Conservation (phyloP, 2,329 filamentous ascomycete species). For the Fusarium mundagurra region DNA sequence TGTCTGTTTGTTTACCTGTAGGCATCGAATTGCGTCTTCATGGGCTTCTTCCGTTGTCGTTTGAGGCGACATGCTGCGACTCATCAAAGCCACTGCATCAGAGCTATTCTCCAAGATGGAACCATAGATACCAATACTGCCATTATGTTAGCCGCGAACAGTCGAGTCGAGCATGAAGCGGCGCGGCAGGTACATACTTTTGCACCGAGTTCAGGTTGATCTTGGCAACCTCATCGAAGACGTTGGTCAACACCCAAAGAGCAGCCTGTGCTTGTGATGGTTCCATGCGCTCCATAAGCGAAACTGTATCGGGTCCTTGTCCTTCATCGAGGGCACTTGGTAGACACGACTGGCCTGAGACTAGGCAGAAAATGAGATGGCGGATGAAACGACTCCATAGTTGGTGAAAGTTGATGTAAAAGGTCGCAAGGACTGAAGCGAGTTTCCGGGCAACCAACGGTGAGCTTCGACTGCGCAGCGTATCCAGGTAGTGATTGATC, state of each 20-base stretch:
- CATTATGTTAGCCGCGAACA: slow-evolving; percentile 15
- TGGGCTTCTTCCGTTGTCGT: slow-evolving; percentile 50
- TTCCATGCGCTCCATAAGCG: slow-evolving; percentile 60
- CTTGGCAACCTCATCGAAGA: slow-evolving; percentile 58
- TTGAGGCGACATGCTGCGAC: slow-evolving; percentile 48
- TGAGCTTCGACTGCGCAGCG: slow-evolving; percentile 61
- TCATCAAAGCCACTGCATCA: slow-evolving; percentile 55
- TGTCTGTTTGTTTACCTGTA: slow-evolving; percentile 56
- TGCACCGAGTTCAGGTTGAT: slow-evolving; percentile 70
- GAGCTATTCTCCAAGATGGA: slow-evolving; percentile 52
- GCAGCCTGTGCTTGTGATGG: slow-evolving; percentile 62
- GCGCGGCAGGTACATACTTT: slow-evolving; percentile 55
- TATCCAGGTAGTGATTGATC: slow-evolving; percentile 69
- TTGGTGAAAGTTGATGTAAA: slow-evolving; percentile 75
- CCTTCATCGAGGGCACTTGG: slow-evolving; percentile 41
- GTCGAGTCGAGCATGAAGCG: not conserved
- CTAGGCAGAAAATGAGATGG: slow-evolving; percentile 68
- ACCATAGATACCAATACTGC: slow-evolving; percentile 52
- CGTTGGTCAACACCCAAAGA: slow-evolving; percentile 67
- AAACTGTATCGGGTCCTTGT: slow-evolving; percentile 52
- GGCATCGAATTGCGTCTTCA: slow-evolving; percentile 67
- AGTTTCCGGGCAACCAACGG: slow-evolving; percentile 77
- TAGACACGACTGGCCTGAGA: slow-evolving; percentile 37
- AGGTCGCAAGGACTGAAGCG: slow-evolving; percentile 79
- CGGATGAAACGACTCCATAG: slow-evolving; percentile 73